These are phyloP conservation scores for Coemansia sp. DNA, from an alignment of 192 early-diverging fungal genomes.

Conservation along the genomic window DNA sequence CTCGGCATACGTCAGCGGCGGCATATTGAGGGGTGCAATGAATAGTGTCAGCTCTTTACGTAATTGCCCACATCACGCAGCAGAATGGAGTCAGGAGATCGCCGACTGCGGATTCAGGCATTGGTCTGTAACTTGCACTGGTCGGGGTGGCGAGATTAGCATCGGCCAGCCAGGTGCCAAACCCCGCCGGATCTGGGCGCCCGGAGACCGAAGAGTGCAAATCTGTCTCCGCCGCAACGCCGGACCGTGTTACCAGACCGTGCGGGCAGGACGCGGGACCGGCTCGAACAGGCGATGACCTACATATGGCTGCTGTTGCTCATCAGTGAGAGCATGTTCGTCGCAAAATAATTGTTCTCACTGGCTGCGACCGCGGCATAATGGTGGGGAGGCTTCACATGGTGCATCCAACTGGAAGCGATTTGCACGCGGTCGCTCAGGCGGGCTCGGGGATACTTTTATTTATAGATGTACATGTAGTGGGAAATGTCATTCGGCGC, in stretches of 20 bases:
- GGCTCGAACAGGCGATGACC: background rate
- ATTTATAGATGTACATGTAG: constrained; percentile 21
- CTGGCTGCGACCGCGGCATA: background rate
- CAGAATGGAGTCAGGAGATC: constrained; percentile 1
- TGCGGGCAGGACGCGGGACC: background rate
- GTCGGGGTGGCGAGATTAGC: background rate
- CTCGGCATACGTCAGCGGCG: background rate
- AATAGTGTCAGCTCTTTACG: background rate
- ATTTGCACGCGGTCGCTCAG: background rate
- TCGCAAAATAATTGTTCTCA: background rate
- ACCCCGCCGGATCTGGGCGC: background rate
- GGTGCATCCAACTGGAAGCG: background rate
- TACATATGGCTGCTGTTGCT: background rate
- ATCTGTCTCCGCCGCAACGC: background rate
- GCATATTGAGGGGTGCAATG: background rate
- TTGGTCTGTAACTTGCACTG: background rate
- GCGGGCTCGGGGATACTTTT: constrained; percentile 4
- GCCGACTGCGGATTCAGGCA: background rate
- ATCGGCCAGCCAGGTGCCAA: background rate
- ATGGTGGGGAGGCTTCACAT: constrained; percentile 4
- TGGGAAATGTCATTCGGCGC: constrained; percentile 3
- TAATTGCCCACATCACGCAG: background rate
- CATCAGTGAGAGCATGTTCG: background rate
- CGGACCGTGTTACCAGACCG: background rate
- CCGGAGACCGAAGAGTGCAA: background rate